Evolutionary conservation across 2,329 filamentous ascomycete species (phyloP).

Genomic region (Aspergillus unguis): DNA sequence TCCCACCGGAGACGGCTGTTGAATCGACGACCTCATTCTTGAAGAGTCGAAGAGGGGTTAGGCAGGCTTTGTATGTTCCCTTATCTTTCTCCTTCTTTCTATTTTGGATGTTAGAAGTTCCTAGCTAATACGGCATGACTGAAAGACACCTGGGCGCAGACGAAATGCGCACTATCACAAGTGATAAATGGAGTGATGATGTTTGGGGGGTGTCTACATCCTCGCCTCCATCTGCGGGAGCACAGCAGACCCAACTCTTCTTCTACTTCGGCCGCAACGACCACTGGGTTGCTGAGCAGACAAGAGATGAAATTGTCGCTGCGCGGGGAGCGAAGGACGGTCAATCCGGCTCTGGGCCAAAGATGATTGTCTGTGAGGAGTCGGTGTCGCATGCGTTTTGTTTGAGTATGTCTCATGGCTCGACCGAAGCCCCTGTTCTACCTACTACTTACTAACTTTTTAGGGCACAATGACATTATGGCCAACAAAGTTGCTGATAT

Average conservation of each 20-base stretch:
- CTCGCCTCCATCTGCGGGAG: background rate
- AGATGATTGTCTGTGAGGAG: slow-evolving; percentile 55
- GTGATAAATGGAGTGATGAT: slow-evolving; percentile 57
- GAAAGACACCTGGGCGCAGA: slow-evolving; percentile 53
- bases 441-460: background rate
- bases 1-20: slow-evolving; percentile 40
- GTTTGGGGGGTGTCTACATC: slow-evolving; percentile 52
- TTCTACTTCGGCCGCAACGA: slow-evolving; percentile 61
- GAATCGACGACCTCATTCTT: slow-evolving; percentile 51
- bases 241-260: slow-evolving; percentile 46
- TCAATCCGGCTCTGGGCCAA: slow-evolving; percentile 45
- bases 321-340: slow-evolving; percentile 32
- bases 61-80: slow-evolving; percentile 50
- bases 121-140: background rate
- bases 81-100: background rate
- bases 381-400: slow-evolving; percentile 60
- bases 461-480: slow-evolving; percentile 46
- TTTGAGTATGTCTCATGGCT: slow-evolving; percentile 44
- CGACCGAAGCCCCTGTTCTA: background rate
- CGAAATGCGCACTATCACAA: slow-evolving; percentile 56
- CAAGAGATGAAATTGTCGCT: slow-evolving; percentile 54
- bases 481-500: slow-evolving; percentile 51
- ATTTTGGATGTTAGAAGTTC: background rate
- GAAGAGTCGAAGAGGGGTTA: slow-evolving; percentile 47
- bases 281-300: slow-evolving; percentile 60